Evolutionary conservation across 495 filamentous ascomycete genomes (phyloP).

Genomic region (Aspergillus funiculosus): DNA sequence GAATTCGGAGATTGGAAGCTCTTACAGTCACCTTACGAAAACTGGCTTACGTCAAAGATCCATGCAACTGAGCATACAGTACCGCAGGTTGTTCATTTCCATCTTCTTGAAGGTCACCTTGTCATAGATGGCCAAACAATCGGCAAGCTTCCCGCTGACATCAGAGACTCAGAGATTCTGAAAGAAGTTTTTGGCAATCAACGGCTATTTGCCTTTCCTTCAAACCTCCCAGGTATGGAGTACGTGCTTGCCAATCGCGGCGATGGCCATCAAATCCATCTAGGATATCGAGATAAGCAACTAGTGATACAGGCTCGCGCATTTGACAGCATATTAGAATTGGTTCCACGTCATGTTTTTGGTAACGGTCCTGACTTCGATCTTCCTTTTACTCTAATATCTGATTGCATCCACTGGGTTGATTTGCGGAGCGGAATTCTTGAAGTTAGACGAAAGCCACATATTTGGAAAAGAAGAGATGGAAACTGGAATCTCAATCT

Average conservation of each 20-base stretch:
- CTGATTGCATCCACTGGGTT: constrained; percentile 55
- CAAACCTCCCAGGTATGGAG: constrained; percentile 38
- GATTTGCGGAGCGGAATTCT: constrained; percentile 38
- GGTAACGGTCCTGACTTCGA: constrained; percentile 16
- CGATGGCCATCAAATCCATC: constrained; percentile 31
- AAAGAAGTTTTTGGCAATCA: constrained; percentile 39
- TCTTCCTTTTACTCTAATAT: constrained; percentile 43
- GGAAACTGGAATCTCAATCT: constrained; percentile 31
- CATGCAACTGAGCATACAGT: constrained; percentile 7
- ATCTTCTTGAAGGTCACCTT: constrained; percentile 51
- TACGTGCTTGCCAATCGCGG: constrained; percentile 32
- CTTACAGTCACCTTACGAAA: constrained; percentile 10
- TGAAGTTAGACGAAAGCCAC: constrained; percentile 27
- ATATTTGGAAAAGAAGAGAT: constrained; percentile 31
- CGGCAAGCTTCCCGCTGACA: constrained; percentile 44
- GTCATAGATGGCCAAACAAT: constrained; percentile 50
- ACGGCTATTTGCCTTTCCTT: constrained; percentile 36
- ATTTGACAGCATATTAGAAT: constrained; percentile 28
- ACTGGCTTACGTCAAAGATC: constrained; percentile 26
- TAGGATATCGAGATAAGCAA: constrained; percentile 30
- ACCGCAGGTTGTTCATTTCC: constrained; percentile 38
- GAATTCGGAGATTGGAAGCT: constrained; percentile 27
- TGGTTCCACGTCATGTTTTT: constrained; percentile 42
- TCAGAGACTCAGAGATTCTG: constrained; percentile 38
- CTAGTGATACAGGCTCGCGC: constrained; percentile 22